Conservation (phyloP, 208 protist species). For the Novymonas esmeraldas region DNA sequence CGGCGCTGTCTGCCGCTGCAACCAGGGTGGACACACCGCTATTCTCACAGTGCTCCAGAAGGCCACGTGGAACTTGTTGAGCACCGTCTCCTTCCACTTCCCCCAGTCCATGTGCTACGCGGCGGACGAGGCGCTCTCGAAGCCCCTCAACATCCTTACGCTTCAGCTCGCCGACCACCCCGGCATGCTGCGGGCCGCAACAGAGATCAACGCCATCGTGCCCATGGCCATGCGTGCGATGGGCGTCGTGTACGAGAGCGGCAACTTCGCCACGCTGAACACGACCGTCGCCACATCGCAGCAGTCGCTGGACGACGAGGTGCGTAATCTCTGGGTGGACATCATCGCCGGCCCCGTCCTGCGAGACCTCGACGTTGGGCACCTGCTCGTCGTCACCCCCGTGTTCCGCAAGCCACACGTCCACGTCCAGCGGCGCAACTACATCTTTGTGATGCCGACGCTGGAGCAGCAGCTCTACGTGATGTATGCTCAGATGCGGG, state of each 20-base stretch:
- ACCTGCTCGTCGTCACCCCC: not conserved
- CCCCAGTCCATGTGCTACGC: slow-evolving; percentile 8
- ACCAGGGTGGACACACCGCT: slow-evolving; percentile 16
- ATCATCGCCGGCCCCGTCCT: not conserved
- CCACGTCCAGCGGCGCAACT: not conserved
- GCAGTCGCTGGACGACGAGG: not conserved
- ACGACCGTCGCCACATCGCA: not conserved
- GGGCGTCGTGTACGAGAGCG: not conserved
- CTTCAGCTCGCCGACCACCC: not conserved
- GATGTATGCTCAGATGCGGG: slow-evolving; percentile 11
- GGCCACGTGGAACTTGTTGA: not conserved
- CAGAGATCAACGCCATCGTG: not conserved
- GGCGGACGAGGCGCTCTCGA: not conserved
- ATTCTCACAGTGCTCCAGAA: not conserved
- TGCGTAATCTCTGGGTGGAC: not conserved
- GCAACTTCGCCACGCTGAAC: not conserved
- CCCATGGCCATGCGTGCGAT: not conserved
- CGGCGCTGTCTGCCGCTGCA: slow-evolving; percentile 51
- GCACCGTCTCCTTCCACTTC: slow-evolving; percentile 1
- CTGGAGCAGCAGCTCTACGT: slow-evolving; percentile 60
- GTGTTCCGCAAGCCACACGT: not conserved
- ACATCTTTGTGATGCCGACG: slow-evolving; percentile 35
- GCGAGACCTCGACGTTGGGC: not conserved
- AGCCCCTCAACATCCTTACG: slow-evolving; percentile 6
- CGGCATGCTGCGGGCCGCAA: not conserved